Base-by-base conservation (phyloP, 257 asterid genomes). In the Gentiana straminea region DNA sequence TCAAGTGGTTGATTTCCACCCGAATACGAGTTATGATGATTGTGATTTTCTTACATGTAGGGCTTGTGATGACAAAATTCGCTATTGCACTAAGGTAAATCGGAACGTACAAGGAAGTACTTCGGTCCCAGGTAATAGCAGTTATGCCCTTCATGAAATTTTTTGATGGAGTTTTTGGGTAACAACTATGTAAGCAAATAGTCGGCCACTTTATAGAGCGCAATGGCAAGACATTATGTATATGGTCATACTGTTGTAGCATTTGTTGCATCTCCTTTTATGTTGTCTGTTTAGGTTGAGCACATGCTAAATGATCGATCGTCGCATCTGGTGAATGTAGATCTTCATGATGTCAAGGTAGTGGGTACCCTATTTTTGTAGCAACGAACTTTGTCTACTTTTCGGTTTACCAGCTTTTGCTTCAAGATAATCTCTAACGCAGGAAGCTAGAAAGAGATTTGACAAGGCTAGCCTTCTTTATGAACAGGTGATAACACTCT, bases 91-190 rank as follows among this genome's bases (percentile, higher is more conserved):
- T 93, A 78, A 80, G 97, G 79, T 97, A 93, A 77, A 93, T 93
- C 37, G 99, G 99, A 57, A 93, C 95, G 12, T 93, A 93, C 70
- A 93, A 93, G 74, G 97, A 93, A 84, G 99, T 93, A 73, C 97
- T 93, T 75, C 84, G 99, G 74, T 93, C 99, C 59, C 99, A 93
- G 96, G 99, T 93, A 67, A 61, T 43, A 71, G 45, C 62, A 54
- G 50, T 52, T 49, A 24, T 47, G 4, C 54, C 45, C 48, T 53
- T 0, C 24, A 33, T 3, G 37, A 13, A 41, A 41, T 7, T 41
- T 3, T 41, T 24, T 24, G 24, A 24, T 24, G 24, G 24, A 24
- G 24, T 24, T 24, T 24, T 24, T 24, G 5, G 46, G 46, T 41
- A 41, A 41, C 9, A 2, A 41, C 9, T 41, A 10, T 41, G 9